Evolutionary conservation across 1,284 basidiomycete species (phyloP).

Genomic region (Cutaneotrichosporon mucoides): DNA sequence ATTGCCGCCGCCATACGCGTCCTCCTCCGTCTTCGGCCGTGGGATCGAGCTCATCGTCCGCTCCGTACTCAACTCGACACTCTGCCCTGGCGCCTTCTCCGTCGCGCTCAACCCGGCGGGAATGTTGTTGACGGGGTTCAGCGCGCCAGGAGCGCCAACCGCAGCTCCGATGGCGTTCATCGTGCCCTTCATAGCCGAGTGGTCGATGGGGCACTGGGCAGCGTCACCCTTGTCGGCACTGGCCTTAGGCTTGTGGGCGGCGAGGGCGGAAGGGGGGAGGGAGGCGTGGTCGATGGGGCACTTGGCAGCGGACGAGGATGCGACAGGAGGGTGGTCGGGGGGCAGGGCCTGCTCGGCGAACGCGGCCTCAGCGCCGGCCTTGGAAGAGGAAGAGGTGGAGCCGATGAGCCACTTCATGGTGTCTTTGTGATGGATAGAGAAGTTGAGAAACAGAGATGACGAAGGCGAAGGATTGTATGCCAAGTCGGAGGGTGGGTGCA

Average conservation of each 20-base stretch:
- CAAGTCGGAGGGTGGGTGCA: neutral
- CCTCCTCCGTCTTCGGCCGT: constrained; percentile 54
- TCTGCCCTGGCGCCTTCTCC: constrained; percentile 41
- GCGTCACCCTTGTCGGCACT: neutral
- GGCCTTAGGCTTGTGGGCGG: constrained; percentile 7
- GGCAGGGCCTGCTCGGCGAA: constrained; percentile 19
- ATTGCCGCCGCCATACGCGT: constrained; percentile 35
- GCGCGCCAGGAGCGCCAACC: constrained; percentile 16
- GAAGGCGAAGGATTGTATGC: neutral
- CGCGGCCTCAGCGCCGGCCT: neutral
- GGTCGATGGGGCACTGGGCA: constrained; percentile 20
- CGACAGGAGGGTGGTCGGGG: constrained; percentile 26
- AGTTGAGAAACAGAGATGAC: neutral
- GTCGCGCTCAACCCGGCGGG: constrained; percentile 62
- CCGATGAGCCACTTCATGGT: constrained; percentile 43
- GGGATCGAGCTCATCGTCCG: constrained; percentile 82
- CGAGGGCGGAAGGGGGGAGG: neutral
- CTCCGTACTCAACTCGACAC: constrained; percentile 63
- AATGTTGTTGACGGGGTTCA: constrained; percentile 89
- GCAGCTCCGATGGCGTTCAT: constrained; percentile 7
- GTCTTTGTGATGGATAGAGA: neutral
- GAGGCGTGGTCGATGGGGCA: constrained; percentile 26
- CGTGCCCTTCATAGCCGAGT: constrained; percentile 9
- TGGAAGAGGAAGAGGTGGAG: constrained; percentile 9
- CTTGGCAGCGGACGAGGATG: constrained; percentile 19